These are phyloP conservation scores for Penicillium flavigenum DNA, from an alignment of 495 filamentous ascomycete genomes.

Conservation along the genomic window DNA sequence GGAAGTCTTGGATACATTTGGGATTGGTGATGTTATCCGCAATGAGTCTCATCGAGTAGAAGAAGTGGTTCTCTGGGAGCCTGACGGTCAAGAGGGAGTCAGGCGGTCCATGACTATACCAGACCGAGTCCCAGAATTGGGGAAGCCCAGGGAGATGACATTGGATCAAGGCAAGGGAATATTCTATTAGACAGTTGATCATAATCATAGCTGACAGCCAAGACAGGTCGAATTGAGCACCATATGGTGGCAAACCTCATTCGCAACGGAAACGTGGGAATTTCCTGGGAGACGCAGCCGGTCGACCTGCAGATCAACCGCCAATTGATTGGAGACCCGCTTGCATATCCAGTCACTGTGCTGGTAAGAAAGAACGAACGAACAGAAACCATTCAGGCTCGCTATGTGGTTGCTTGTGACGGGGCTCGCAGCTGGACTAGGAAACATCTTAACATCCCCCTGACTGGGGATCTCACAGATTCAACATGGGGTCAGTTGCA, in stretches of 20 bases:
- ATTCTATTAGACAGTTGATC: too few relatives aligned
- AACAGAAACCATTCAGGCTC: constrained; percentile 23
- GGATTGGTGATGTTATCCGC: constrained; percentile 48
- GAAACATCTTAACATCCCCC: constrained; percentile 17
- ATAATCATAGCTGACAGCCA: too few relatives aligned
- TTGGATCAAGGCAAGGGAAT: too few relatives aligned
- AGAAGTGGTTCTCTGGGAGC: constrained; percentile 16
- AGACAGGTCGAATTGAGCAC: too few relatives aligned
- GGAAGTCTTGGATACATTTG: constrained; percentile 71
- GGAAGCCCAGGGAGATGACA: too few relatives aligned
- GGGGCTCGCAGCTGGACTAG: constrained; percentile 27
- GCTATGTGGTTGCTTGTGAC: constrained; percentile 31
- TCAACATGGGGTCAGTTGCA: constrained; percentile 27
- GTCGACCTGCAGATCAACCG: too few relatives aligned
- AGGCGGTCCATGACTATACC: too few relatives aligned
- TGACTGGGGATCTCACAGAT: constrained; percentile 12
- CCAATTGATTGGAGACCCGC: too few relatives aligned
- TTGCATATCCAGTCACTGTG: background rate
- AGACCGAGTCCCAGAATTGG: too few relatives aligned
- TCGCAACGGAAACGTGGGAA: too few relatives aligned
- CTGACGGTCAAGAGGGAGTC: background rate
- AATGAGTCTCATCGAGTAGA: background rate
- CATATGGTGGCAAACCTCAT: too few relatives aligned
- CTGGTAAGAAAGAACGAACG: background rate
- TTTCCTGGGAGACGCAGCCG: too few relatives aligned